Percentiles rank a stretch among this genome's conserved stretches.
These are phyloP conservation scores for Trichosanthes truncata DNA, from an alignment of 306 rosid species.

Conservation along the genomic window DNA sequence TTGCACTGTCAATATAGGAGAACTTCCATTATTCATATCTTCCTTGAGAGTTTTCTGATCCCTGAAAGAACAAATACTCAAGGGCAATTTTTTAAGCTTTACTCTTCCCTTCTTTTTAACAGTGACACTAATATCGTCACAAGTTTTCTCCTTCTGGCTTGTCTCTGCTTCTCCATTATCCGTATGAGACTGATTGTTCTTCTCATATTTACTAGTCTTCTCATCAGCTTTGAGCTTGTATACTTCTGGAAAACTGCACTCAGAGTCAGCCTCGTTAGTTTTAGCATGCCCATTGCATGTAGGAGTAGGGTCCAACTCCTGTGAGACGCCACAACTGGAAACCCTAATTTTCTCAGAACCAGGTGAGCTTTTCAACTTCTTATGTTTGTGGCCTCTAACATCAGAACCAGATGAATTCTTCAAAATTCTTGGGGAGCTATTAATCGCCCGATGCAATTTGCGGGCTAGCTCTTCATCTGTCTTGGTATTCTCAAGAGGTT, in stretches of 20 bases:
- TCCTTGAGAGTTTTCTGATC: slow-evolving; percentile 57
- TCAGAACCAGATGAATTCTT: slow-evolving; percentile 60
- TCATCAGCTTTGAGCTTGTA: slow-evolving; percentile 48
- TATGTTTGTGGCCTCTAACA: slow-evolving; percentile 48
- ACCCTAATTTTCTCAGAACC: slow-evolving; percentile 39
- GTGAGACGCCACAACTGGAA: slow-evolving; percentile 30
- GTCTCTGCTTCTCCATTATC: slow-evolving; percentile 59
- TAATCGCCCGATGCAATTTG: slow-evolving; percentile 76
- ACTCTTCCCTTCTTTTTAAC: slow-evolving; percentile 85
- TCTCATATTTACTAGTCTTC: slow-evolving; percentile 36
- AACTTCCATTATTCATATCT: slow-evolving; percentile 36
- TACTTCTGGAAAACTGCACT: slow-evolving; percentile 42
- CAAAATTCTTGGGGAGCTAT: slow-evolving; percentile 84
- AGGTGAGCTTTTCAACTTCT: slow-evolving; percentile 52
- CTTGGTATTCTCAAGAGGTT: slow-evolving; percentile 57
- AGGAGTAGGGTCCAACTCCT: slow-evolving; percentile 39
- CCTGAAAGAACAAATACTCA: slow-evolving; percentile 57
- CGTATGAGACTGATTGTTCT: slow-evolving; percentile 29
- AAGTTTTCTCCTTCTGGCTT: slow-evolving; percentile 45
- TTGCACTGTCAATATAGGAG: slow-evolving; percentile 30
- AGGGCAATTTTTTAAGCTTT: slow-evolving; percentile 81
- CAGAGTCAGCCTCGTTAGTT: slow-evolving; percentile 34
- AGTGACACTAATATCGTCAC: slow-evolving; percentile 35
- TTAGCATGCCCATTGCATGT: slow-evolving; percentile 43
- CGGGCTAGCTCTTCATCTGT: slow-evolving; percentile 92